These are phyloP conservation scores for Clonostachys solani DNA, from an alignment of 2,329 filamentous ascomycete species.

Conservation along the genomic window DNA sequence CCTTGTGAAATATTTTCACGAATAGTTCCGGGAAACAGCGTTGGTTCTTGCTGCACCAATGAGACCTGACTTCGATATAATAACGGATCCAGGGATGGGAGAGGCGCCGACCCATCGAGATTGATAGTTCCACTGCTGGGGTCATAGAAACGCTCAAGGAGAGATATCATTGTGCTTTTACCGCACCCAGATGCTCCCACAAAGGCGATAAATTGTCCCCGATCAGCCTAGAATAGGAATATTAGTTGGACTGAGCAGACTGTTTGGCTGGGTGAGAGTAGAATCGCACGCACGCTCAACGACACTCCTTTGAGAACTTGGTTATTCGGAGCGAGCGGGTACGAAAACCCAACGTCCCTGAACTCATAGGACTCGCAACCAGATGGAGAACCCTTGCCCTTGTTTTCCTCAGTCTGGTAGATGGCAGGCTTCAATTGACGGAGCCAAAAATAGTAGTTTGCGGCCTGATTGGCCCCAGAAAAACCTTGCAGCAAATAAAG, in stretches of 20 bases:
- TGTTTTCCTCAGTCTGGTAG: conserved; percentile 14
- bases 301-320: conserved; percentile 22
- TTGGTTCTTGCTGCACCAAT: conserved; percentile 89
- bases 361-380: conserved; percentile 19
- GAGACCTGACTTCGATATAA: conserved; percentile 93
- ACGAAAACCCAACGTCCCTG: conserved; percentile 43
- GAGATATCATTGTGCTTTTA: conserved; percentile 89
- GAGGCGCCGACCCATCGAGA: conserved; percentile 78
- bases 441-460: conserved; percentile 31
- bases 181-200: conserved; percentile 93
- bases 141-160: conserved; percentile 92
- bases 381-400: conserved; percentile 12
- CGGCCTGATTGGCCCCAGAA: conserved; percentile 27
- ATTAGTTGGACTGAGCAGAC: too few relatives aligned
- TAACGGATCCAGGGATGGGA: conserved; percentile 71
- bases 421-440: conserved; percentile 15
- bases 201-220: conserved; percentile 87
- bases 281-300: conserved; percentile 16
- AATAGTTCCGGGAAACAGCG: conserved; percentile 85
- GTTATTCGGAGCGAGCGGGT: conserved; percentile 30
- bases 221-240: conserved; percentile 21
- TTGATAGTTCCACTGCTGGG: conserved; percentile 76
- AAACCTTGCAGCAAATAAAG: conserved; percentile 16
- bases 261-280: too few relatives aligned
- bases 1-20: conserved; percentile 82